Percentiles rank a stretch among this genome's conserved stretches.
These are phyloP conservation scores for Stropharia rugosoannulata DNA, from an alignment of 768 basidiomycete genomes.

Conservation along the genomic window DNA sequence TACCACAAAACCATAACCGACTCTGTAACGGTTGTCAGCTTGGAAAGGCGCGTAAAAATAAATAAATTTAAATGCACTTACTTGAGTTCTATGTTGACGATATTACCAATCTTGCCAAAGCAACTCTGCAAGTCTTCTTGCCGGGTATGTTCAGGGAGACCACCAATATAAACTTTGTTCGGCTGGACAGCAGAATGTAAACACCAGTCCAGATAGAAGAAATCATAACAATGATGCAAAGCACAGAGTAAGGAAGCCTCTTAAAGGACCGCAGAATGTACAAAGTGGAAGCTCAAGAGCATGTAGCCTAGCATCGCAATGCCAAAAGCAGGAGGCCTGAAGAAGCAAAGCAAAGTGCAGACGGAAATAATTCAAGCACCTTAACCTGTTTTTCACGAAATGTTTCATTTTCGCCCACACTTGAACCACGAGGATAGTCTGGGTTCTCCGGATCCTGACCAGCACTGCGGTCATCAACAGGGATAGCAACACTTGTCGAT, in stretches of 20 bases:
- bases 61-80: constrained; percentile 48
- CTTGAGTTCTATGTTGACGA: constrained; percentile 82
- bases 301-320: constrained; percentile 37
- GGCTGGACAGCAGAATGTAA: constrained; percentile 77
- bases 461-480: constrained; percentile 43
- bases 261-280: constrained; percentile 36
- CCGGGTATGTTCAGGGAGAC: constrained; percentile 83
- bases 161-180: constrained; percentile 92
- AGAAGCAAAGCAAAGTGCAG: constrained; percentile 37
- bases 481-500: constrained; percentile 46
- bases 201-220: constrained; percentile 58
- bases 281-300: constrained; percentile 32
- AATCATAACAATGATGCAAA: constrained; percentile 52
- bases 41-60: constrained; percentile 11
- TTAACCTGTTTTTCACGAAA: constrained; percentile 79
- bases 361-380: constrained; percentile 75
- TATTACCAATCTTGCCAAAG: constrained; percentile 82
- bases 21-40: constrained; percentile 39
- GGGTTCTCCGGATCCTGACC: constrained; percentile 48
- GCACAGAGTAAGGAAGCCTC: constrained; percentile 41
- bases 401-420: constrained; percentile 46
- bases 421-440: constrained; percentile 53
- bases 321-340: constrained; percentile 32
- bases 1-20: constrained; percentile 91
- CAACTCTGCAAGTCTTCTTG: constrained; percentile 84